A percentile compares a stretch with the other conserved stretches of the same genome.
Conservation (phyloP, 202 grass and related monocot genomes). For the Schoenoplectus triqueter region DNA sequence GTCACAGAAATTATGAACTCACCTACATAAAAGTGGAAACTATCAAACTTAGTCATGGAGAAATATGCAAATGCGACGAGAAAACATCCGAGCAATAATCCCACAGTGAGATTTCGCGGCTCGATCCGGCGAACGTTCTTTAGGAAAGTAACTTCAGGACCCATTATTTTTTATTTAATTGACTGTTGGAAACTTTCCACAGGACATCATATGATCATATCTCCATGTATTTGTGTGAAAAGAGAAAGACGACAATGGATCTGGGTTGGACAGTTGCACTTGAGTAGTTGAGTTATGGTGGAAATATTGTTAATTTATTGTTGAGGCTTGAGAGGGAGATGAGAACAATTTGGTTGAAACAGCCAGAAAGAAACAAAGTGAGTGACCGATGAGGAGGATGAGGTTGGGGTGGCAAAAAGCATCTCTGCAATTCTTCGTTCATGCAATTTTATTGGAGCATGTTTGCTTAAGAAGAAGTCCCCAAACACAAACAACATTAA, state of each 20-base stretch:
- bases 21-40: slow-evolving; percentile 57
- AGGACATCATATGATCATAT: background rate
- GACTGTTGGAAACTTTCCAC: background rate
- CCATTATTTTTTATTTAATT: slow-evolving; percentile 2
- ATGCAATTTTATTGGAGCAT: background rate
- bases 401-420: background rate
- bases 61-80: slow-evolving; percentile 65
- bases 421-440: slow-evolving; percentile 18
- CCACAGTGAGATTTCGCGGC: slow-evolving; percentile 60
- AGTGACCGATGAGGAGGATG: background rate
- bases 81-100: slow-evolving; percentile 59
- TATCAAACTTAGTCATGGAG: slow-evolving; percentile 64
- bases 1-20: background rate
- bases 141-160: slow-evolving; percentile 41
- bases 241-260: background rate
- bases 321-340: background rate
- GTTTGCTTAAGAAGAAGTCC: background rate
- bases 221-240: background rate
- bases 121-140: slow-evolving; percentile 65
- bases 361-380: background rate
- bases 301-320: slow-evolving; percentile 15
- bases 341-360: slow-evolving; percentile 28
- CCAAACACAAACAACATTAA: background rate
- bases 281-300: background rate
- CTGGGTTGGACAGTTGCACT: background rate